Evolutionary conservation across 176 grass and related monocot genomes (phyloP).

Genomic region (Paspalum notatum): DNA sequence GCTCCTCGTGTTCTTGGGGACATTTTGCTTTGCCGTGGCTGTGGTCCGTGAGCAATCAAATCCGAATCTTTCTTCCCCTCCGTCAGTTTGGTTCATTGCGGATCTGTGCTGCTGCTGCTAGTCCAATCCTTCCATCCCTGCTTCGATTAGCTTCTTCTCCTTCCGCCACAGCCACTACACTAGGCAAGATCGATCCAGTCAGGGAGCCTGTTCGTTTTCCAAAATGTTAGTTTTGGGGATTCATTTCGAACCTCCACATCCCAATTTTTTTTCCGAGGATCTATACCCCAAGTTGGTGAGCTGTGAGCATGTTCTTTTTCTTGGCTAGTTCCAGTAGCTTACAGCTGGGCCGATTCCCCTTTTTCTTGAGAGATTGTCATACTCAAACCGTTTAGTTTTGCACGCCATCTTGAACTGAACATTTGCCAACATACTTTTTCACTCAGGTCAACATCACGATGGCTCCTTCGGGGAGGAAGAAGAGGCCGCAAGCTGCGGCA

Average conservation of each 20-base stretch:
- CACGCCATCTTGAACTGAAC: constrained; percentile 35
- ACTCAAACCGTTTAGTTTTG: not conserved
- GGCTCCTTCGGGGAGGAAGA: constrained; percentile 25
- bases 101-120: not conserved
- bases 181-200: not conserved
- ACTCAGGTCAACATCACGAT: constrained; percentile 60
- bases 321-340: constrained; percentile 11
- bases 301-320: not conserved
- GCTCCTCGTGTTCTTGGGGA: not conserved
- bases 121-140: not conserved
- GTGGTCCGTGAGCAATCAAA: too few species aligned
- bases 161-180: not conserved
- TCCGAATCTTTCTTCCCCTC: too few species aligned
- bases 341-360: not conserved
- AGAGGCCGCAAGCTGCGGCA: constrained; percentile 32
- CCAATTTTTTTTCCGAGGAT: not conserved
- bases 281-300: not conserved
- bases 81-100: too few species aligned
- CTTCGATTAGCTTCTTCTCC: not conserved
- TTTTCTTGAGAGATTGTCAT: not conserved
- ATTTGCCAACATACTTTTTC: constrained; percentile 22
- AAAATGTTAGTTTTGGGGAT: constrained; percentile 5
- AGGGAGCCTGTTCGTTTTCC: not conserved
- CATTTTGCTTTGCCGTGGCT: constrained; percentile 1
- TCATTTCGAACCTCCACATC: not conserved